Evolutionary conservation across 306 rosid genomes (phyloP).

Genomic region (Casuarina equisetifolia): DNA sequence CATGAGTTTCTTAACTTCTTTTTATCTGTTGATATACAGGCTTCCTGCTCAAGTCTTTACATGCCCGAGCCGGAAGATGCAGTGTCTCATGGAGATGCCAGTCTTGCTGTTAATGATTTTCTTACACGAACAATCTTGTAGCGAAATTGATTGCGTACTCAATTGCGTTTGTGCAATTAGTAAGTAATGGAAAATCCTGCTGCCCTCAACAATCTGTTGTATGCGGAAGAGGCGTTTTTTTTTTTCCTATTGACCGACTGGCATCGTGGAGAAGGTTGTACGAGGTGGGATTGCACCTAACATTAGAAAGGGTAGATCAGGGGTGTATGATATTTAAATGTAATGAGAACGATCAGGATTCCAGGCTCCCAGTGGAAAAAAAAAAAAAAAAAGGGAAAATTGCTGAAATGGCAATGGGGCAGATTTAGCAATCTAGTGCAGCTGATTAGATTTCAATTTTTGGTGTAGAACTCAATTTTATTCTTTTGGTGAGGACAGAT

Average conservation of each 20-base stretch:
- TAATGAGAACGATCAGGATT: constrained; percentile 3
- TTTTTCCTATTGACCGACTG: not conserved
- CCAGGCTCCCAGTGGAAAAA: not conserved
- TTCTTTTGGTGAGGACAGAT: constrained; percentile 34
- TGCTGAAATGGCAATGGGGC: not conserved
- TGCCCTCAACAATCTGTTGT: constrained; percentile 28
- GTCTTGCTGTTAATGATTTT: constrained; percentile 89
- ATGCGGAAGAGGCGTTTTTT: constrained; percentile 12
- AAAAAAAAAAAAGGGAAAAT: not conserved
- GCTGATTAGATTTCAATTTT: not conserved
- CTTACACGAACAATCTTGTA: constrained; percentile 66
- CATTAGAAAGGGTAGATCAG: constrained; percentile 28
- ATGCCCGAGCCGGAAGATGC: constrained; percentile 96
- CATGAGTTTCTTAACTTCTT: not conserved
- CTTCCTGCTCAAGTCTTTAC: constrained; percentile 60
- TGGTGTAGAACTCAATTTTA: constrained; percentile 4
- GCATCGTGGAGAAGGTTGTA: constrained; percentile 23
- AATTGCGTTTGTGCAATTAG: constrained; percentile 24
- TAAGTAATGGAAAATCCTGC: constrained; percentile 37
- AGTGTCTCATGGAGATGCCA: constrained; percentile 90
- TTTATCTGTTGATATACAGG: constrained; percentile 49
- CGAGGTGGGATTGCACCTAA: constrained; percentile 28
- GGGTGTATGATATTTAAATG: constrained; percentile 19
- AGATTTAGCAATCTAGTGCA: constrained; percentile 1
- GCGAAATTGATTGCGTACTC: constrained; percentile 26